Evolutionary conservation across 2,329 filamentous ascomycete species (phyloP).

Genomic region (Didymella pinodella): DNA sequence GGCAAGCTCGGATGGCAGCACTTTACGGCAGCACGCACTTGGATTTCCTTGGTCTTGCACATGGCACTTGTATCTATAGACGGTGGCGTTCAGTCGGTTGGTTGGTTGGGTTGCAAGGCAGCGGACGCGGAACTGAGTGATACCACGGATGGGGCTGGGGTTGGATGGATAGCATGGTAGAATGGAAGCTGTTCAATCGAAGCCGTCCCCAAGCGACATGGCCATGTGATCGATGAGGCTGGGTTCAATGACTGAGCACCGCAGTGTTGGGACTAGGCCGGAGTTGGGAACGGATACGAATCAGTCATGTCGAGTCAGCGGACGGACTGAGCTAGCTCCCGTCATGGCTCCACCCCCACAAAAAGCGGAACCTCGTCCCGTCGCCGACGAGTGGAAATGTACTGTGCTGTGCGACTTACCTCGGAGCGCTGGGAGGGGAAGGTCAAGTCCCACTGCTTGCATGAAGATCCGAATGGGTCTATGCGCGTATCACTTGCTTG

Average conservation of each 20-base stretch:
- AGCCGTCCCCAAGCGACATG: neutral
- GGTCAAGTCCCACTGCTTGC: neutral
- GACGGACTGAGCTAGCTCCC: neutral
- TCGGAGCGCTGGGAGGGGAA: constrained; percentile 8
- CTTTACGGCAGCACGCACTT: constrained; percentile 19
- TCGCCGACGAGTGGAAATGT: neutral
- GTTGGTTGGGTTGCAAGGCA: neutral
- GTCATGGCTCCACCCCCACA: constrained; percentile 3
- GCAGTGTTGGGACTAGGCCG: neutral
- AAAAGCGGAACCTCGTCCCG: neutral
- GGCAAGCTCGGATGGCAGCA: constrained; percentile 11
- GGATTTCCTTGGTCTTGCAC: constrained; percentile 2
- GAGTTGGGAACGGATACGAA: neutral
- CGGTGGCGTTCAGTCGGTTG: constrained; percentile 7
- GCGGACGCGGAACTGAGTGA: neutral
- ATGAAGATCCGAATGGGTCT: neutral
- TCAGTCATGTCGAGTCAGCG: constrained; percentile 8
- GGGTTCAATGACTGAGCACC: neutral
- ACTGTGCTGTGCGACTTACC: neutral
- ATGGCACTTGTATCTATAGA: constrained; percentile 14
- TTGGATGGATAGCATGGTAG: neutral
- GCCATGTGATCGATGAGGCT: neutral
- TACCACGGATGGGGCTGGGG: neutral
- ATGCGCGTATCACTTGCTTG: neutral
- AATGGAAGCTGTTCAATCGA: neutral